Conservation (phyloP, 1,139 yeast species). For the Sugiyamaella grinbergsii region DNA sequence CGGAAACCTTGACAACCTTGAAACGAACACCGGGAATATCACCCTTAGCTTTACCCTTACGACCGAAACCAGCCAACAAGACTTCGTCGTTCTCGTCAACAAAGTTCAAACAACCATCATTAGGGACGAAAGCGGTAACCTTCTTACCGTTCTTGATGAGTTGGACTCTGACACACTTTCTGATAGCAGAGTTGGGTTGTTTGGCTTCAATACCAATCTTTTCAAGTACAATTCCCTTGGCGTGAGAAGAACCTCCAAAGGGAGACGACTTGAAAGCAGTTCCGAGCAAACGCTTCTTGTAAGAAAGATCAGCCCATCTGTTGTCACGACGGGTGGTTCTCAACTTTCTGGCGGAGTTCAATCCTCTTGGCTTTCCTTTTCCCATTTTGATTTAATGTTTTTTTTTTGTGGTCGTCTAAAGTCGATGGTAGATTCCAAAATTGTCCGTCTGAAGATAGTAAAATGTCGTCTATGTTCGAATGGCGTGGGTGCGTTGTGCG, state of each 20-base stretch:
- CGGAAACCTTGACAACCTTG: constrained; percentile 99
- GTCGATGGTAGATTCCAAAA: constrained; percentile 15
- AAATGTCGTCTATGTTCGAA: constrained; percentile 1
- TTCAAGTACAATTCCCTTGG: constrained; percentile 99
- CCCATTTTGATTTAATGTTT: constrained; percentile 58
- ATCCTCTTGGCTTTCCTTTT: constrained; percentile 96
- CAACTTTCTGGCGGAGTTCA: constrained; percentile 99
- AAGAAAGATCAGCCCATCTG: constrained; percentile 99
- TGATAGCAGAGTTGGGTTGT: constrained; percentile 99
- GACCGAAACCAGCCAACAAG: constrained; percentile 99
- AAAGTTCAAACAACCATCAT: constrained; percentile 99
- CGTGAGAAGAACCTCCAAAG: constrained; percentile 99
- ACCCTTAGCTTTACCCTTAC: constrained; percentile 99
- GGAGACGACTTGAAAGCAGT: constrained; percentile 99
- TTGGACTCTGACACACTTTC: constrained; percentile 99
- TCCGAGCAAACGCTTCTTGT: constrained; percentile 98
- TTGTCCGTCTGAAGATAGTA: constrained; percentile 6
- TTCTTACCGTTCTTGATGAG: constrained; percentile 99
- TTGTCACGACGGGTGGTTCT: constrained; percentile 99
- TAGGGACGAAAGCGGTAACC: constrained; percentile 99
- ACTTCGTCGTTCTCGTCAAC: constrained; percentile 99
- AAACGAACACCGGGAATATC: constrained; percentile 99
- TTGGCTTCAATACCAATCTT: constrained; percentile 99
- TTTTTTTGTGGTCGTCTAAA: constrained; percentile 11
- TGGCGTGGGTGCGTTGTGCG: no score